phyloP scores from a whole-genome alignment of 192 early-diverging fungal genomes.

The Endogone sp. region DNA sequence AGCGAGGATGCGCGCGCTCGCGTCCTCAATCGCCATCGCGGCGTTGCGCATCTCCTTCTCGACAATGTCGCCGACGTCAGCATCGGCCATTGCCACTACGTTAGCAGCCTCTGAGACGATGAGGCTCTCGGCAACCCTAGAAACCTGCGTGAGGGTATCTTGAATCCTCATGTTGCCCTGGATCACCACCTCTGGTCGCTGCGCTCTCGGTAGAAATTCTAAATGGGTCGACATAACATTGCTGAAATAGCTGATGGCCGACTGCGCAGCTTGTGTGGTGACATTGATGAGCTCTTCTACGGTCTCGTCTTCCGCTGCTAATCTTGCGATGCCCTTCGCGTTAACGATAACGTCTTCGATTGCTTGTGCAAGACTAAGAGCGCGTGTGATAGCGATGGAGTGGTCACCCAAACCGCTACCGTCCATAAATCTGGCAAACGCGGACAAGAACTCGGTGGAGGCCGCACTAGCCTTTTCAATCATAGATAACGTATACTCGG shows the following conservation, averaged over 20 bases:
- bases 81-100: conserved; percentile 48
- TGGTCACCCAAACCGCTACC: conserved; percentile 65
- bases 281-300: conserved; percentile 73
- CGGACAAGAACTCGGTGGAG: conserved; percentile 57
- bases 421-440: conserved; percentile 38
- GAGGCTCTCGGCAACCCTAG: conserved; percentile 73
- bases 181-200: conserved; percentile 71
- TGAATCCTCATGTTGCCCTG: conserved; percentile 75
- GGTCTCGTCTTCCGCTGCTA: conserved; percentile 77
- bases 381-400: conserved; percentile 76
- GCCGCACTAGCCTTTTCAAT: conserved; percentile 79
- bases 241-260: conserved; percentile 78
- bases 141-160: conserved; percentile 65
- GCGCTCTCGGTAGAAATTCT: conserved; percentile 53
- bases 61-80: conserved; percentile 88
- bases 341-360: conserved; percentile 80
- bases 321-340: conserved; percentile 84
- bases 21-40: conserved; percentile 89
- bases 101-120: conserved; percentile 54
- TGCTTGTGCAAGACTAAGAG: conserved; percentile 76
- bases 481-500: conserved; percentile 88
- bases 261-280: conserved; percentile 60
- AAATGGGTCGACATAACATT: conserved; percentile 78
- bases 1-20: conserved; percentile 74
- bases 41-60: conserved; percentile 93